A percentile compares a stretch with the other conserved stretches of the same genome.
These are phyloP conservation scores for Sphagnum magellanicum DNA, from an alignment of 228 moss, liverwort and hornwort species.

Conservation along the genomic window DNA sequence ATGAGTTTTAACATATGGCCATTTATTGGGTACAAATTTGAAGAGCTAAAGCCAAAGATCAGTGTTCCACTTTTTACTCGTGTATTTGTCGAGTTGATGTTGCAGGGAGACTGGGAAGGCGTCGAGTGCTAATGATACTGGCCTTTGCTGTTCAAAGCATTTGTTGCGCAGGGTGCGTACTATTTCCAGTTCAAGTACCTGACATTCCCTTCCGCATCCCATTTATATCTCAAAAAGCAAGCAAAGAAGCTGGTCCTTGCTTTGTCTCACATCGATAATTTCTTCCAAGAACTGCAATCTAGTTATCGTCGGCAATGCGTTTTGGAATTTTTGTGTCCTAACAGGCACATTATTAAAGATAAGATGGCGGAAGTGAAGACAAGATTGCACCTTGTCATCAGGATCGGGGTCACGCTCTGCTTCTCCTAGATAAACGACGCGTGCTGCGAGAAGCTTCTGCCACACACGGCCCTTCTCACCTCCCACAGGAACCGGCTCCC, in stretches of 20 bases:
- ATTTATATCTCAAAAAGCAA: too few species aligned
- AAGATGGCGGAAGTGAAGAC: background rate
- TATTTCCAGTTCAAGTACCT: constrained; percentile 92
- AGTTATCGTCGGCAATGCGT: too few species aligned
- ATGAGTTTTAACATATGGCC: too few species aligned
- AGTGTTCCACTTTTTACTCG: constrained; percentile 51
- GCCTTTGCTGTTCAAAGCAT: constrained; percentile 67
- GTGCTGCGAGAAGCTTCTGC: constrained; percentile 75
- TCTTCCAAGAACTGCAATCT: too few species aligned
- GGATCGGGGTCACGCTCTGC: constrained; percentile 74
- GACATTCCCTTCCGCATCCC: constrained; percentile 36
- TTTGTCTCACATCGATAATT: too few species aligned
- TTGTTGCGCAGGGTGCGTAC: constrained; percentile 57
- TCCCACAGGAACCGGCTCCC: constrained; percentile 66
- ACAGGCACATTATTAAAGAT: background rate
- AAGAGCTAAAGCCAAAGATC: too few species aligned
- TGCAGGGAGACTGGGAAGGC: constrained; percentile 66
- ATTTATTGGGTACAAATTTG: too few species aligned
- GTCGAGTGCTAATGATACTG: constrained; percentile 76
- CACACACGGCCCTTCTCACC: constrained; percentile 64
- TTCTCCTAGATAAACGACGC: constrained; percentile 87
- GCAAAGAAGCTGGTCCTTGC: too few species aligned
- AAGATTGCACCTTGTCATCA: constrained; percentile 56
- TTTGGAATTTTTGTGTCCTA: too few species aligned
- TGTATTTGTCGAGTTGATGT: constrained; percentile 58